Percentiles rank a stretch among this genome's conserved stretches.
Conservation (phyloP, 495 filamentous ascomycete species). For the Penicillium salamii region DNA sequence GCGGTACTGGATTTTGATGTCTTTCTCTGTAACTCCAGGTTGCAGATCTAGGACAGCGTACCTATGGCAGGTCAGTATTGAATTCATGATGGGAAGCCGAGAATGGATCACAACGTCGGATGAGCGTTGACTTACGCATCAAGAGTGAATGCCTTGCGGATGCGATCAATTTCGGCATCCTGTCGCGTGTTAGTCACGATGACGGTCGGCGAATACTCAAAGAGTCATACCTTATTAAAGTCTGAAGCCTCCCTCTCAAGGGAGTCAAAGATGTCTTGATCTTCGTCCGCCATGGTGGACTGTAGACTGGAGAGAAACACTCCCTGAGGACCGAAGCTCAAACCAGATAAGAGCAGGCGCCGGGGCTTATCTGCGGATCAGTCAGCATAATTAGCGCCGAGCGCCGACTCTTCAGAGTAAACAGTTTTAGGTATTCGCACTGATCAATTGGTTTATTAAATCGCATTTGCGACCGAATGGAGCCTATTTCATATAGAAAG, state of each 20-base stretch:
- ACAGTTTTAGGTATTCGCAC: too few relatives aligned
- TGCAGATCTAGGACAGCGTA: constrained; percentile 96
- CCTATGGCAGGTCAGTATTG: constrained; percentile 33
- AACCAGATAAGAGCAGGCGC: background rate
- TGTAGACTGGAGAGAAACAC: background rate
- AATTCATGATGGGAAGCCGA: background rate
- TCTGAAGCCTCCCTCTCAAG: constrained; percentile 87
- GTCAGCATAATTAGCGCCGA: constrained; percentile 22
- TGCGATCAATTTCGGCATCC: constrained; percentile 96
- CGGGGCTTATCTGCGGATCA: constrained; percentile 37
- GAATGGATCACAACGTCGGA: background rate
- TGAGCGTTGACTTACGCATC: constrained; percentile 65
- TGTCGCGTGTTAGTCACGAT: constrained; percentile 31
- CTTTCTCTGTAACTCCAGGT: constrained; percentile 90
- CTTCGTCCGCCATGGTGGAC: constrained; percentile 51
- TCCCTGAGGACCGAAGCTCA: background rate
- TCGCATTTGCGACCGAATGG: too few relatives aligned
- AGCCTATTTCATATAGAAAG: too few relatives aligned
- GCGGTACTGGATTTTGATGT: constrained; percentile 92
- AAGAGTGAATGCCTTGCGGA: constrained; percentile 83
- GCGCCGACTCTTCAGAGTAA: too few relatives aligned
- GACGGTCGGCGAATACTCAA: background rate
- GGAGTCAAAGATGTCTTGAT: constrained; percentile 76
- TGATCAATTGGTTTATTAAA: too few relatives aligned
- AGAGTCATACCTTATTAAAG: constrained; percentile 68